These are phyloP conservation scores for Thelephora aurantiotincta DNA, from an alignment of 768 basidiomycete genomes.

Conservation along the genomic window DNA sequence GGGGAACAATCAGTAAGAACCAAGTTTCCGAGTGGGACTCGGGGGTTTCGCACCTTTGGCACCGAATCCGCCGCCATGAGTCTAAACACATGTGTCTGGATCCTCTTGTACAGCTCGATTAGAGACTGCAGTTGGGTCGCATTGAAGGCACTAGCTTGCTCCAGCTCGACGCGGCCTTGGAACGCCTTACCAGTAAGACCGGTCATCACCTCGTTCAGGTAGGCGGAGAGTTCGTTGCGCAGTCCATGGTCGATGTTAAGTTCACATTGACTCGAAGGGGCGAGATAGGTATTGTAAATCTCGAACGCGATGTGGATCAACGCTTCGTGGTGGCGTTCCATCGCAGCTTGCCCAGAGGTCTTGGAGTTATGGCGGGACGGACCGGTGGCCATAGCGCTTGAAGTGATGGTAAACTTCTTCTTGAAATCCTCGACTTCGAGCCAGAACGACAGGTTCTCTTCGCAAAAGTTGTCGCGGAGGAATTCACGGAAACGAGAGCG, in stretches of 20 bases:
- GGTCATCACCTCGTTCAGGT: slow-evolving; percentile 82
- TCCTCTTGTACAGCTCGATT: slow-evolving; percentile 88
- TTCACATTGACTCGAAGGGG: slow-evolving; percentile 89
- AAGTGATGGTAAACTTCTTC: slow-evolving; percentile 89
- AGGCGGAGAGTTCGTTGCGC: slow-evolving; percentile 86
- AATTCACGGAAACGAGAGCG: slow-evolving; percentile 91
- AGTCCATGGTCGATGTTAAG: slow-evolving; percentile 97
- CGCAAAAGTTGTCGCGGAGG: slow-evolving; percentile 88
- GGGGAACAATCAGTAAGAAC: slow-evolving; percentile 6
- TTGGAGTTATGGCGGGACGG: slow-evolving; percentile 22
- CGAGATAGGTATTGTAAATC: slow-evolving; percentile 91
- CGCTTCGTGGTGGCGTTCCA: slow-evolving; percentile 95
- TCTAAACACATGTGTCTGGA: slow-evolving; percentile 93
- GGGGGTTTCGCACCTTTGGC: slow-evolving; percentile 55
- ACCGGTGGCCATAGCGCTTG: slow-evolving; percentile 57
- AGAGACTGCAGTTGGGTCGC: slow-evolving; percentile 93
- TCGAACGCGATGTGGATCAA: slow-evolving; percentile 89
- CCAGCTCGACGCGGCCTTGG: slow-evolving; percentile 70
- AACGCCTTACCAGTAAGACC: slow-evolving; percentile 63
- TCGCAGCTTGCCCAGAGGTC: slow-evolving; percentile 71
- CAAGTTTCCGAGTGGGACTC: background rate
- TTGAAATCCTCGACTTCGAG: slow-evolving; percentile 96
- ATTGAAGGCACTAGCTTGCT: slow-evolving; percentile 72
- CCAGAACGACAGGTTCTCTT: slow-evolving; percentile 97
- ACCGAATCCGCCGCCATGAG: slow-evolving; percentile 98